A percentile compares a stretch with the other conserved stretches of the same genome.
These are phyloP conservation scores for Diplodia mutila DNA, from an alignment of 2,329 filamentous ascomycete genomes.

Conservation along the genomic window DNA sequence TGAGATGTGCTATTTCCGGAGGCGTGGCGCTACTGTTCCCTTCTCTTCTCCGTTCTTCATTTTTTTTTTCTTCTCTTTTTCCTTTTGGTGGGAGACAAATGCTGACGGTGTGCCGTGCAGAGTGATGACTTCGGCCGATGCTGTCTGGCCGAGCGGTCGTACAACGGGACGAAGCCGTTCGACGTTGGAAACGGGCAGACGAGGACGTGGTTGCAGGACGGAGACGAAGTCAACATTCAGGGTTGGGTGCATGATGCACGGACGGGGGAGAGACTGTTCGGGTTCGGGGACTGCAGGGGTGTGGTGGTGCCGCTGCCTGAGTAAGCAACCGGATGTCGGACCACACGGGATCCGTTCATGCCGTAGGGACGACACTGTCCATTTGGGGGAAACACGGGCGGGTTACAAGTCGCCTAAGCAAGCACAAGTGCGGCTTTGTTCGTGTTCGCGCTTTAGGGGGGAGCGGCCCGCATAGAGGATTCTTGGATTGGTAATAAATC, in stretches of 20 bases:
- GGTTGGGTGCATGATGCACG: slow-evolving; percentile 17
- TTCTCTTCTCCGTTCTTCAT: not conserved
- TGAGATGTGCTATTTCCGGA: too few relatives aligned
- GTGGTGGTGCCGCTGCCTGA: slow-evolving; percentile 8
- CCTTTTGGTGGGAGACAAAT: too few relatives aligned
- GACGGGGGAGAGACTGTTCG: slow-evolving; percentile 13
- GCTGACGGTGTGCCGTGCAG: slow-evolving; percentile 24
- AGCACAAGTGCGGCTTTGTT: not conserved
- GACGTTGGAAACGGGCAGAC: slow-evolving; percentile 38
- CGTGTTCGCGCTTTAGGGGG: not conserved
- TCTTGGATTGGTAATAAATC: not conserved
- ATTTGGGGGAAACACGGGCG: not conserved
- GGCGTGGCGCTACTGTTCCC: too few relatives aligned
- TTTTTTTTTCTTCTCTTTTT: not conserved
- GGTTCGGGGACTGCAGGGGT: slow-evolving; percentile 10
- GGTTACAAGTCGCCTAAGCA: not conserved
- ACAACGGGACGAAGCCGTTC: slow-evolving; percentile 39
- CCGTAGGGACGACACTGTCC: not conserved
- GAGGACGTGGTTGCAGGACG: slow-evolving; percentile 49
- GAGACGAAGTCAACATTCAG: slow-evolving; percentile 49
- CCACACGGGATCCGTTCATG: not conserved
- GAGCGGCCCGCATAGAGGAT: not conserved
- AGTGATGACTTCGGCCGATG: slow-evolving; percentile 43
- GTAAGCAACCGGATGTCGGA: not conserved
- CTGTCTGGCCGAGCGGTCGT: slow-evolving; percentile 48